Evolutionary conservation across 75 land plant species (phyloP).

Genomic region (Pinus tabuliformis): DNA sequence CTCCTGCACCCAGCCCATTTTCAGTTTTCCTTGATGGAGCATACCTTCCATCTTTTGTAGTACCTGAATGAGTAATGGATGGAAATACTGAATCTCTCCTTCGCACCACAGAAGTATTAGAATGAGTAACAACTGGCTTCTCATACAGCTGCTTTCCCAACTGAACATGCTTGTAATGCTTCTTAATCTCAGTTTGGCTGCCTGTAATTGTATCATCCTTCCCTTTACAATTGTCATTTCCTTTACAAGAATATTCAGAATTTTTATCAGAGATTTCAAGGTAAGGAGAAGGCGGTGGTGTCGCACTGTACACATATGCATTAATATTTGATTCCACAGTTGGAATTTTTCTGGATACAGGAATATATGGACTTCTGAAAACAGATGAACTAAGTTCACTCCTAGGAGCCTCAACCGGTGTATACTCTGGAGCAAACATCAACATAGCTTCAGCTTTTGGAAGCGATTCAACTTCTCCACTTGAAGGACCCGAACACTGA

Average conservation of each 20-base stretch:
- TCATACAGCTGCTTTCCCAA: conserved; percentile 18
- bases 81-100: conserved; percentile 19
- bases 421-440: conserved; percentile 89
- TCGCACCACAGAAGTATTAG: conserved; percentile 16
- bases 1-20: conserved; percentile 18
- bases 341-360: conserved; percentile 46
- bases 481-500: conserved; percentile 16
- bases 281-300: conserved; percentile 68
- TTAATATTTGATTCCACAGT: conserved; percentile 32
- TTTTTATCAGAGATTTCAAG: conserved; percentile 34
- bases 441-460: conserved; percentile 81
- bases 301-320: conserved; percentile 70
- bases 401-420: conserved; percentile 66
- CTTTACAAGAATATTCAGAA: conserved; percentile 18
- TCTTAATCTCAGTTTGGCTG: conserved; percentile 13
- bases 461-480: conserved; percentile 55
- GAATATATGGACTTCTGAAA: conserved; percentile 73
- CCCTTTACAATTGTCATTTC: conserved; percentile 7
- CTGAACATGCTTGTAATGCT: conserved; percentile 38
- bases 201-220: conserved; percentile 10
- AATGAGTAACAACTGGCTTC: conserved; percentile 5
- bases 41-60: conserved; percentile 16
- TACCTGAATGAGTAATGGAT: conserved; percentile 15
- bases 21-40: conserved; percentile 16
- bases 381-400: conserved; percentile 36